These are phyloP conservation scores for Venturia oleaginea DNA, from an alignment of 2,329 filamentous ascomycete genomes.

Conservation along the genomic window DNA sequence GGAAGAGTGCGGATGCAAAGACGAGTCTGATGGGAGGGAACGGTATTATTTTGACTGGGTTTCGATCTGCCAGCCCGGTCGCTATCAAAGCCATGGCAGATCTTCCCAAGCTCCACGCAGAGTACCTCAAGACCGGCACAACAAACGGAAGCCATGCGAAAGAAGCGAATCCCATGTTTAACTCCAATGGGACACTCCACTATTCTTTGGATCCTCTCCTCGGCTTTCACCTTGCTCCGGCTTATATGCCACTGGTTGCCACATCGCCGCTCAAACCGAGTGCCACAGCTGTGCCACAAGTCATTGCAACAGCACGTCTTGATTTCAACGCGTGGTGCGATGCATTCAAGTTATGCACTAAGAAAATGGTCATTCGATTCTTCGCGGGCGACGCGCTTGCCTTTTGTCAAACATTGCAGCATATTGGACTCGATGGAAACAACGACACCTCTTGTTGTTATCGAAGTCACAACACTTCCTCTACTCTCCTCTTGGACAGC, in stretches of 20 bases:
- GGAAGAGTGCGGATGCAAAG: not conserved
- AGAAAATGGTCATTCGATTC: constrained; percentile 37
- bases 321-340: constrained; percentile 41
- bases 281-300: not conserved
- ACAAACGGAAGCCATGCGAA: constrained; percentile 14
- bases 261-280: not conserved
- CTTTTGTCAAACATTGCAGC: constrained; percentile 45
- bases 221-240: constrained; percentile 39
- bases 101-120: not conserved
- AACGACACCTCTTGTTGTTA: constrained; percentile 32
- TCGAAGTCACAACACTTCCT: constrained; percentile 32
- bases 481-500: constrained; percentile 34
- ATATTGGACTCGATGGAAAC: constrained; percentile 16
- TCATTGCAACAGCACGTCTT: constrained; percentile 28
- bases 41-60: not conserved
- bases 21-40: not conserved
- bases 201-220: constrained; percentile 44
- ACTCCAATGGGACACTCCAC: constrained; percentile 32
- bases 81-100: not conserved
- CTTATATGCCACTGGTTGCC: not conserved
- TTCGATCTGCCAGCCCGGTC: not conserved
- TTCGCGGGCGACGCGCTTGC: constrained; percentile 40
- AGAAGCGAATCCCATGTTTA: constrained; percentile 36
- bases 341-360: constrained; percentile 29
- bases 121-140: constrained; percentile 14